phyloP scores from a whole-genome alignment of 495 filamentous ascomycete genomes.

The Coniosporium apollinis region DNA sequence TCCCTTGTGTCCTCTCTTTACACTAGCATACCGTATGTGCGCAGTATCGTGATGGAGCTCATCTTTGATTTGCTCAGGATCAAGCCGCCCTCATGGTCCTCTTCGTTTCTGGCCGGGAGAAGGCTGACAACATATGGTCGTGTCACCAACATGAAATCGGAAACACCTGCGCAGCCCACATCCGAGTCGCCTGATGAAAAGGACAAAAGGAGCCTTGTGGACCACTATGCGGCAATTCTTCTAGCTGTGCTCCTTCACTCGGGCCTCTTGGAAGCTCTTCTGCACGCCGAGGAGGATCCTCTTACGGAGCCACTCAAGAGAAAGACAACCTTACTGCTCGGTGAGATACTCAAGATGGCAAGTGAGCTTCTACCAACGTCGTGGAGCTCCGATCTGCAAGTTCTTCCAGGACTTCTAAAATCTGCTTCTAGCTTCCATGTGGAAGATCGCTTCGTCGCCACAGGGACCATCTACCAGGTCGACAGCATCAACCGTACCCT shows the following conservation, averaged over 20 bases:
- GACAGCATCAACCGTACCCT: constrained; percentile 92
- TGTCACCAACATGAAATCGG: constrained; percentile 69
- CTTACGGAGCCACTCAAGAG: constrained; percentile 47
- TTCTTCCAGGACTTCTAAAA: constrained; percentile 65
- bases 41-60: constrained; percentile 56
- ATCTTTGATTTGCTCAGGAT: constrained; percentile 84
- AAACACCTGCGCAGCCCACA: constrained; percentile 31
- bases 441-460: constrained; percentile 61
- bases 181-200: constrained; percentile 41
- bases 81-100: constrained; percentile 91
- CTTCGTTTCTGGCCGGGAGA: constrained; percentile 82
- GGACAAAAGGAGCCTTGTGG: constrained; percentile 64
- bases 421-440: constrained; percentile 53
- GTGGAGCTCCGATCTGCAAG: constrained; percentile 65
- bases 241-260: constrained; percentile 73
- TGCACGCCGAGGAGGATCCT: constrained; percentile 49
- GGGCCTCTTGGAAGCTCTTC: constrained; percentile 53
- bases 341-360: constrained; percentile 77
- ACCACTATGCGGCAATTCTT: constrained; percentile 85
- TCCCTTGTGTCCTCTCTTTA: constrained; percentile 70
- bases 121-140: constrained; percentile 83
- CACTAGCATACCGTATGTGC: constrained; percentile 48
- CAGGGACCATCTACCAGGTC: constrained; percentile 85
- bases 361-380: constrained; percentile 64
- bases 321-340: constrained; percentile 78